Base-by-base conservation (phyloP, 2,329 filamentous ascomycete genomes). In the Beauveria medogensis region DNA sequence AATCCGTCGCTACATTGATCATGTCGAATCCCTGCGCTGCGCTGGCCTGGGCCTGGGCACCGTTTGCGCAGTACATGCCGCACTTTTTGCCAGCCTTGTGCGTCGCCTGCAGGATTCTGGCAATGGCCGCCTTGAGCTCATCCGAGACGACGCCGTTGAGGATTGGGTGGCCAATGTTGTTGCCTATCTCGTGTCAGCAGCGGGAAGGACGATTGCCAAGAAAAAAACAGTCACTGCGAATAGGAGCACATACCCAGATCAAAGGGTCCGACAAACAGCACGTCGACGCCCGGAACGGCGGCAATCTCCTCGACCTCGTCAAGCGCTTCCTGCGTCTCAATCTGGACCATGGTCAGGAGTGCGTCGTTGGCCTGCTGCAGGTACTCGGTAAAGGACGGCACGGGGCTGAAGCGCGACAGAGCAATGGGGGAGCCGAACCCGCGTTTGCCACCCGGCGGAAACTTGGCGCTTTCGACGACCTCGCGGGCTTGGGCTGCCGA, bases 211-310 rank as follows among this genome's bases (percentile, higher is more conserved):
- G 18, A 8, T 28, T n/a, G 20, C 12, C 41, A 9, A 30, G 46
- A 24, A 20, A n/a, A 30, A 50, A 24, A n/a, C 2, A 22, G 14
- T 2, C 14, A n/a, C 18, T 24, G 18, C 10, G 46, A 28, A 14
- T 5, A 18, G 12, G 55, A 30, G 14, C 14, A 43, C 65, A 50
- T 63, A 66, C 82, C 86, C 57, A 88, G 76, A 67, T 88, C 85
- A 68, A 87, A 88, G 2, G 86, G 85, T 0, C 86, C 86, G 52
- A 88, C 78, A 68, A 87, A 88, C 26, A 88, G 72, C 5, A 85
- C 79, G 63, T 89, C 86, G 24, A 88, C 75, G 3, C 83, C 83
- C 3, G 82, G 73, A 24, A 86, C 75, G 22, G 80, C 76, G 47
- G 83, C 84, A 69, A 89, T 88, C 53, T 81, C 82, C 40, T 87